Conservation (phyloP, 495 filamentous ascomycete genomes). For the Darksidea phi region DNA sequence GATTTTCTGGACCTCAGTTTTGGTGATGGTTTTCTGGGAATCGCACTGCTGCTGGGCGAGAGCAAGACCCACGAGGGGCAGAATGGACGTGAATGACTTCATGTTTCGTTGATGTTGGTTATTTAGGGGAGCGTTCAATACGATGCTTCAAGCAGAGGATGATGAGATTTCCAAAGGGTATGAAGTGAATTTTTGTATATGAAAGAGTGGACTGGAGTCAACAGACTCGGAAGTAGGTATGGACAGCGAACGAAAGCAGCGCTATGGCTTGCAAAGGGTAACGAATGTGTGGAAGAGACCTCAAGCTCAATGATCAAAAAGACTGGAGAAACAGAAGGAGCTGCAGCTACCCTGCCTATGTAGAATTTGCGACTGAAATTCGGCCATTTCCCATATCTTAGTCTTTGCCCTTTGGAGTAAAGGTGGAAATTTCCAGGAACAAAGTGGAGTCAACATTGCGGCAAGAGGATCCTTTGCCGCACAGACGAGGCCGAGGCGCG, state of each 20-base stretch:
- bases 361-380: too few relatives aligned
- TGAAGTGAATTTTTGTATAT: not conserved
- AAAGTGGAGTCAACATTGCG: too few relatives aligned
- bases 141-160: too few relatives aligned
- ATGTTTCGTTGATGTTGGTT: constrained; percentile 15
- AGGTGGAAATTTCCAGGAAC: too few relatives aligned
- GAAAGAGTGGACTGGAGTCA: constrained; percentile 31
- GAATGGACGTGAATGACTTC: constrained; percentile 20
- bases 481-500: not conserved
- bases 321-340: not conserved
- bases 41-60: constrained; percentile 5
- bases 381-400: too few relatives aligned
- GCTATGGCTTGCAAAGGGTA: constrained; percentile 19
- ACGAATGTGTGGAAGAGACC: not conserved
- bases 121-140: too few relatives aligned
- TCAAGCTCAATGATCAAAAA: not conserved
- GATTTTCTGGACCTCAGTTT: constrained; percentile 11
- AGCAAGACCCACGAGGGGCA: constrained; percentile 24
- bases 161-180: not conserved
- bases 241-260: constrained; percentile 28
- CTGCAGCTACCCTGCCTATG: too few relatives aligned
- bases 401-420: too few relatives aligned
- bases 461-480: not conserved
- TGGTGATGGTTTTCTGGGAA: constrained; percentile 6
- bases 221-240: constrained; percentile 11